A percentile compares a stretch with the other conserved stretches of the same genome.
Evolutionary conservation across 805 yeast species (phyloP).

Genomic region (Candida namnaoensis): DNA sequence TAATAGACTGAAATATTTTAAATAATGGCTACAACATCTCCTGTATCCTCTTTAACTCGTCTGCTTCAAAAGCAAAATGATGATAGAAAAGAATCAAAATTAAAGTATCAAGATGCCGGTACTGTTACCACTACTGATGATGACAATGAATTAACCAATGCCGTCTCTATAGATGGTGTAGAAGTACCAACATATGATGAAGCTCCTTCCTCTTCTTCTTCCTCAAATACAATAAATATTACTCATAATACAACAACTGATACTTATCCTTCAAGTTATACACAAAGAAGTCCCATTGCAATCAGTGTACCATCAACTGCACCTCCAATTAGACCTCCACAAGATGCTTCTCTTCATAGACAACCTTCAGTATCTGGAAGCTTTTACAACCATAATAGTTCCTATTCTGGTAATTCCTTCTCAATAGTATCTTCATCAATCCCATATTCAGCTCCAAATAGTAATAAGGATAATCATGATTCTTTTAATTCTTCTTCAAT

Average conservation of each 20-base stretch:
- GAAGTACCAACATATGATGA: slow-evolving; percentile 11
- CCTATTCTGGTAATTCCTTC: slow-evolving; percentile 16
- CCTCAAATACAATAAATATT: not conserved
- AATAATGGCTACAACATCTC: slow-evolving; percentile 5
- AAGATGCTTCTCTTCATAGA: slow-evolving; percentile 18
- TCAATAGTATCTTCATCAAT: slow-evolving; percentile 42
- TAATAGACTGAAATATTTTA: no score
- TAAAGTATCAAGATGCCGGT: not conserved
- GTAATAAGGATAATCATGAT: slow-evolving; percentile 25
- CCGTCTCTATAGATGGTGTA: slow-evolving; percentile 21
- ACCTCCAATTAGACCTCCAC: slow-evolving; percentile 21
- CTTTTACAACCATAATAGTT: slow-evolving; percentile 1
- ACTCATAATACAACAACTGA: slow-evolving; percentile 1
- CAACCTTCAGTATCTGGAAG: slow-evolving; percentile 10
- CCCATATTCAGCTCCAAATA: slow-evolving; percentile 70
- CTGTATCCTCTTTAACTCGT: slow-evolving; percentile 18
- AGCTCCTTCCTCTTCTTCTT: not conserved
- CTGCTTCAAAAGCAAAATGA: slow-evolving; percentile 16
- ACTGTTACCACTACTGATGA: slow-evolving; percentile 6
- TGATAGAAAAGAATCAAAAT: slow-evolving; percentile 1
- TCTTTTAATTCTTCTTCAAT: slow-evolving; percentile 17
- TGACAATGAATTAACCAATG: slow-evolving; percentile 9
- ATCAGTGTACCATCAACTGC: slow-evolving; percentile 9
- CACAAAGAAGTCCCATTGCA: slow-evolving; percentile 16
- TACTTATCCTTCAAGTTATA: slow-evolving; percentile 1